A percentile compares a stretch with the other conserved stretches of the same genome.
phyloP scores from a whole-genome alignment of 805 yeast species.

The Lachancea lanzarotensis region DNA sequence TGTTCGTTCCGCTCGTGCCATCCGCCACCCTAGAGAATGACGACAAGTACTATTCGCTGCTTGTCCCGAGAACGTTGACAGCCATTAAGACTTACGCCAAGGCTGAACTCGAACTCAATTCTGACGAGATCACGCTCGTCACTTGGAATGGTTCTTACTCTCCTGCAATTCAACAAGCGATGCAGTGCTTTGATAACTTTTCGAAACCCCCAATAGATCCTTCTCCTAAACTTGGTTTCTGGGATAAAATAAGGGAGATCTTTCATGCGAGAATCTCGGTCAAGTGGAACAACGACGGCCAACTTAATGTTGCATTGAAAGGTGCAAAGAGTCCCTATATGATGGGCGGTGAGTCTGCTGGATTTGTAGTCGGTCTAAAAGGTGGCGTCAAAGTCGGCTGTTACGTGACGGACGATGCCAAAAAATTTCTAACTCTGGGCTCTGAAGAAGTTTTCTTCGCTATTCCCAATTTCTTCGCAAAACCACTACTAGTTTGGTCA shows the following conservation, averaged over 20 bases:
- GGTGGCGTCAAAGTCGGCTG: slow-evolving; percentile 53
- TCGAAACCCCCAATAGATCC: slow-evolving; percentile 89
- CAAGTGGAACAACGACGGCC: slow-evolving; percentile 43
- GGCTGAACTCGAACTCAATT: slow-evolving; percentile 46
- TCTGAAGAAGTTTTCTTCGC: slow-evolving; percentile 61
- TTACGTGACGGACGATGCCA: slow-evolving; percentile 64
- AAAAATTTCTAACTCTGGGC: slow-evolving; percentile 54
- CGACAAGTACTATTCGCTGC: slow-evolving; percentile 45
- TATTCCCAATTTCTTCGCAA: slow-evolving; percentile 66
- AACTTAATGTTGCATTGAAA: slow-evolving; percentile 54
- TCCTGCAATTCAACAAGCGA: slow-evolving; percentile 75
- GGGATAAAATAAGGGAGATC: slow-evolving; percentile 80
- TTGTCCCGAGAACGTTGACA: slow-evolving; percentile 69
- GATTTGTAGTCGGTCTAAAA: slow-evolving; percentile 69
- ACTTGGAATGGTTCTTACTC: slow-evolving; percentile 84
- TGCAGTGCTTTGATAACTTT: slow-evolving; percentile 72
- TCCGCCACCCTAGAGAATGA: slow-evolving; percentile 34
- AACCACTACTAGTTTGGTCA: slow-evolving; percentile 52
- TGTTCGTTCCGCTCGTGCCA: slow-evolving; percentile 58
- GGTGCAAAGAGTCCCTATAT: slow-evolving; percentile 78
- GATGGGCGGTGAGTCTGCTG: slow-evolving; percentile 60
- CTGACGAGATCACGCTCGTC: slow-evolving; percentile 55
- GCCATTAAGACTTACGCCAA: slow-evolving; percentile 67
- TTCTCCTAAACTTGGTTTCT: slow-evolving; percentile 76
- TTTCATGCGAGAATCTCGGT: slow-evolving; percentile 66